These are phyloP conservation scores for Aciculosporium take DNA, from an alignment of 2,329 filamentous ascomycete species.

Conservation along the genomic window DNA sequence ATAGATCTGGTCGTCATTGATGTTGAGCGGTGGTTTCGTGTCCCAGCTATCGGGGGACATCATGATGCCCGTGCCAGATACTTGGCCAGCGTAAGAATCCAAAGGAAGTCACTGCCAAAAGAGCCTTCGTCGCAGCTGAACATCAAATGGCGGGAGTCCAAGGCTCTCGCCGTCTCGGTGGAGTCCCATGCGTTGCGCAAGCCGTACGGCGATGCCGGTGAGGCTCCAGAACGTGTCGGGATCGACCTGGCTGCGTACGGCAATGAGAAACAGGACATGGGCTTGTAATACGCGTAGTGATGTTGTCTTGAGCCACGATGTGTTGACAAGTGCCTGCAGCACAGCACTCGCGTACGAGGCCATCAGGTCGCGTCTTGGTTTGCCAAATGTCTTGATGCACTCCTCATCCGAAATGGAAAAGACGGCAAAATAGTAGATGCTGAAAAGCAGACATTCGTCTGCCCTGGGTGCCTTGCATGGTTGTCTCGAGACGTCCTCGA, in stretches of 20 bases:
- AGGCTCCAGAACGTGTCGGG: constrained; percentile 34
- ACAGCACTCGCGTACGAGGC: constrained; percentile 25
- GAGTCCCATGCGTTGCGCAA: constrained; percentile 38
- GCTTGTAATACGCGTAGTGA: constrained; percentile 41
- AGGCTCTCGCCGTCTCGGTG: constrained; percentile 29
- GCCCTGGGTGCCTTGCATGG: constrained; percentile 12
- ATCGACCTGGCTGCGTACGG: constrained; percentile 25
- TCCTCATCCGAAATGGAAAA: constrained; percentile 27
- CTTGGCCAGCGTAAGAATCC: constrained; percentile 13
- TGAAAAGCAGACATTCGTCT: constrained; percentile 27
- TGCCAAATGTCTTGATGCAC: constrained; percentile 22
- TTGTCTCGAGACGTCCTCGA: constrained; percentile 8
- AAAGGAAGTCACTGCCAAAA: constrained; percentile 39
- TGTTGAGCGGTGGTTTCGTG: constrained; percentile 20
- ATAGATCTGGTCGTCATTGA: constrained; percentile 24
- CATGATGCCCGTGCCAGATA: constrained; percentile 14
- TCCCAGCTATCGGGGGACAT: constrained; percentile 14
- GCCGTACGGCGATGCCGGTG: constrained; percentile 35
- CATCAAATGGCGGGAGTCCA: constrained; percentile 27
- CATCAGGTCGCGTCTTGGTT: constrained; percentile 20
- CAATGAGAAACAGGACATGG: constrained; percentile 31
- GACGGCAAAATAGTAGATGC: constrained; percentile 26
- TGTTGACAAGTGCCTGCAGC: constrained; percentile 34
- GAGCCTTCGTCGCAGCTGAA: constrained; percentile 38
- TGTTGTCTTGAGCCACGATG: constrained; percentile 34